Evolutionary conservation across 139 green algal species (phyloP), one percentile per base, ranked within the genome.

Genomic region (Diplosphaera chodatii): DNA sequence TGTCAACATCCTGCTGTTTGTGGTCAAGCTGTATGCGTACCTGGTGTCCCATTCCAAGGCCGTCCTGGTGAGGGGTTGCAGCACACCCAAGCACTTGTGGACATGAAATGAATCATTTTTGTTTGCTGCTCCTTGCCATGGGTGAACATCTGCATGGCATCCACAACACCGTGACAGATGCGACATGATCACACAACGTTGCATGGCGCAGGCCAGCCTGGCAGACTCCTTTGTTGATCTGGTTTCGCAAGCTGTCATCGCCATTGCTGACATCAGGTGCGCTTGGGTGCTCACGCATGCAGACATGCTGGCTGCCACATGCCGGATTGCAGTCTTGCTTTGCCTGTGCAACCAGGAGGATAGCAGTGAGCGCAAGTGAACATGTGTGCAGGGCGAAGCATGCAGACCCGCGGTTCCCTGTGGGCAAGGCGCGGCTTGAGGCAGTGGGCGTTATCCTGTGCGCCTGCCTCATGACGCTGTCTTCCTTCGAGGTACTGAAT

Each of bases 381-480:
- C 18, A 15, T 18, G 15, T n/a, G 4, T 63, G 59, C 59, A 32
- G n/a, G 8, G n/a, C 59, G 32, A 31, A 33, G 59, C 59, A 65
- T 15, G 59, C 27, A 20, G 80, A 87, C 63, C 76, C 76, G 0
- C 73, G 73, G 0, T 91, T 84, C 67, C 86, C 86, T 10, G 78
- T 89, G 10, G 86, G 86, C 1, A 85, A 84, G 67, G 74, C 86
- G 1, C 63, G 84, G n/a, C 74, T 91, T 69, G 84, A 91, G 72
- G 78, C 84, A 5, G 76, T 91, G 21, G 84, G 82, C 2, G 82
- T 89, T n/a, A 76, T 91, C 20, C 77, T 66, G 40, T 88, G 81
- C 71, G 86, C 84, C 1, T 78, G 70, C 66, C 83, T 91, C 48
- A 91, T 91, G 85, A 69, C 66, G 3, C 63, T 85, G 25, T 77